phyloP scores from a whole-genome alignment of 2,329 filamentous ascomycete species.

The Fusarium staphyleae region DNA sequence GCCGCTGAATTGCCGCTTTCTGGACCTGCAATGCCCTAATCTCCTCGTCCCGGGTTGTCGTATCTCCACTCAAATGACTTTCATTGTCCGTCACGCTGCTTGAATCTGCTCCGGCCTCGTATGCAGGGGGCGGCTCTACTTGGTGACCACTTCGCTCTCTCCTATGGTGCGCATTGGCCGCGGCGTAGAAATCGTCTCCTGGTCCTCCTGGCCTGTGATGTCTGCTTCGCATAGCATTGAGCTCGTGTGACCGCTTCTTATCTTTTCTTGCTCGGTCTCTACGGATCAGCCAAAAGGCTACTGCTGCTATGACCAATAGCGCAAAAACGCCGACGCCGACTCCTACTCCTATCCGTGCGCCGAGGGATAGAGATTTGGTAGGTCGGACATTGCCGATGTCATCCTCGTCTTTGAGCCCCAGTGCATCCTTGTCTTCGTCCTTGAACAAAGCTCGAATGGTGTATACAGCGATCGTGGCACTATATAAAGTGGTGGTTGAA shows the following conservation, averaged over 20 bases:
- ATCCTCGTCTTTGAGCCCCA: constrained; percentile 47
- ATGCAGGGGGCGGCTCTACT: constrained; percentile 44
- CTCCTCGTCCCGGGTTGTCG: constrained; percentile 41
- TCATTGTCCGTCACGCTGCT: constrained; percentile 35
- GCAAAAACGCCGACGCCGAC: constrained; percentile 44
- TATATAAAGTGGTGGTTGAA: constrained; percentile 49
- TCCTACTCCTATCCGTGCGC: constrained; percentile 48
- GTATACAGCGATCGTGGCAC: constrained; percentile 49
- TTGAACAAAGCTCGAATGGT: constrained; percentile 49
- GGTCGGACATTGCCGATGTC: constrained; percentile 37
- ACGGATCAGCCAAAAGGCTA: constrained; percentile 40
- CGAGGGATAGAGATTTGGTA: constrained; percentile 36
- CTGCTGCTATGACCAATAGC: constrained; percentile 40
- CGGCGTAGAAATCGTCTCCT: constrained; percentile 26
- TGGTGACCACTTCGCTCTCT: constrained; percentile 19
- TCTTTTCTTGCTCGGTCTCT: constrained; percentile 29
- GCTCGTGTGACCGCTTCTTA: constrained; percentile 36
- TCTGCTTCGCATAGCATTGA: constrained; percentile 34
- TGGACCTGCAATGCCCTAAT: constrained; percentile 45
- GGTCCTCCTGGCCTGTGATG: constrained; percentile 11
- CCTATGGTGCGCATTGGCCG: constrained; percentile 26
- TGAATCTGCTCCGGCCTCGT: constrained; percentile 40
- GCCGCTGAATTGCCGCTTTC: constrained; percentile 47
- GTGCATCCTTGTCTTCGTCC: constrained; percentile 45
- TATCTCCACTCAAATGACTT: constrained; percentile 32